A percentile compares a stretch with the other conserved stretches of the same genome.
These are phyloP conservation scores for Arthrinium phaeospermum DNA, from an alignment of 2,329 filamentous ascomycete genomes.

Conservation along the genomic window DNA sequence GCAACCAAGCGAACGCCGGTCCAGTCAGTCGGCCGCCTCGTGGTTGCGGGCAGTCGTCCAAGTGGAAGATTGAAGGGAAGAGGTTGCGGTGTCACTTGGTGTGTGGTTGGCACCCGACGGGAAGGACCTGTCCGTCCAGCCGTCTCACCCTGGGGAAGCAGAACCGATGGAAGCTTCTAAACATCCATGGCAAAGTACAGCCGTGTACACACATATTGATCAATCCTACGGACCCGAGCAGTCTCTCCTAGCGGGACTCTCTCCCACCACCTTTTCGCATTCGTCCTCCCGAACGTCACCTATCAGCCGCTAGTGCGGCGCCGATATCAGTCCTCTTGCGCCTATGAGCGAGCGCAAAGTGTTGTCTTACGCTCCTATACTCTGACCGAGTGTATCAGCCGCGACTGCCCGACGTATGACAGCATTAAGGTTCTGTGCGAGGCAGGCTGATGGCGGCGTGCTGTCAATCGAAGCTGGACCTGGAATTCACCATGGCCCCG, in stretches of 20 bases:
- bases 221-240: neutral
- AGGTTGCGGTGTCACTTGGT: neutral
- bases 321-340: neutral
- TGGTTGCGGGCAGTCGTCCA: neutral
- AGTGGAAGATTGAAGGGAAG: neutral
- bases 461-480: neutral
- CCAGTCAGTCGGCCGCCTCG: neutral
- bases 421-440: neutral
- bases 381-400: neutral
- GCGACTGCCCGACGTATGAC: conserved; percentile 2
- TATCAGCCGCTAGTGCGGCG: neutral
- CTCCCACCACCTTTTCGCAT: neutral
- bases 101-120: conserved; percentile 5
- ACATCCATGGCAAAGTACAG: neutral
- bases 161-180: neutral
- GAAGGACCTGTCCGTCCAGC: conserved; percentile 1
- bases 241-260: neutral
- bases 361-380: neutral
- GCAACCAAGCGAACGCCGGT: conserved; percentile 1
- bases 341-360: neutral
- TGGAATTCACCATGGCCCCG: neutral
- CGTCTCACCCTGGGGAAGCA: neutral
- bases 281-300: conserved; percentile 6
- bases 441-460: neutral
- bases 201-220: neutral